phyloP scores from a whole-genome alignment of 345 rosid species.

The Dimocarpus longan region DNA sequence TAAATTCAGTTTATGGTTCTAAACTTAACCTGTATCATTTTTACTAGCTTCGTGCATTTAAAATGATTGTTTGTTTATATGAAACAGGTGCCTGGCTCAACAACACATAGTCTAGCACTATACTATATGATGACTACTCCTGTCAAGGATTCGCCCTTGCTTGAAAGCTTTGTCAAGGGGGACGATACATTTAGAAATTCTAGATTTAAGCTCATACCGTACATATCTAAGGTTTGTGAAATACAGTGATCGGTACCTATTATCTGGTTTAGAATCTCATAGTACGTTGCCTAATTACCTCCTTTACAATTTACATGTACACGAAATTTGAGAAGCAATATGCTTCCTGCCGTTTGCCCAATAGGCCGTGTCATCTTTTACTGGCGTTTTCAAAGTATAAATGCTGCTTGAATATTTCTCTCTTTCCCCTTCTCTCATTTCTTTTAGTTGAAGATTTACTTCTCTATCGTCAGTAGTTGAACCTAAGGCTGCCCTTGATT shows the following conservation, averaged over 20 bases:
- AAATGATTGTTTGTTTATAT: slow-evolving; percentile 23
- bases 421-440: background rate
- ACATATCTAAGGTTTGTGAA: slow-evolving; percentile 81
- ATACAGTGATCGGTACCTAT: slow-evolving; percentile 2
- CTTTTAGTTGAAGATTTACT: background rate
- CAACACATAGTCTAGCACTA: slow-evolving; percentile 79
- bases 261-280: background rate
- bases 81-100: slow-evolving; percentile 86
- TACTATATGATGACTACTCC: slow-evolving; percentile 90
- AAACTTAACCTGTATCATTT: background rate
- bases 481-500: background rate
- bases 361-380: background rate
- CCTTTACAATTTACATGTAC: background rate
- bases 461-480: background rate
- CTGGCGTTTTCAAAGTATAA: slow-evolving; percentile 3
- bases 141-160: slow-evolving; percentile 74
- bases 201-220: slow-evolving; percentile 96
- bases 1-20: slow-evolving; percentile 22
- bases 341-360: background rate
- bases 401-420: background rate
- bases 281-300: background rate
- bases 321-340: background rate
- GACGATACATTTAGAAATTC: slow-evolving; percentile 91
- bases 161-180: slow-evolving; percentile 74
- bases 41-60: background rate